These are phyloP conservation scores for Magnolia kwangsiensis DNA, from an alignment of 164 flowering plant genomes.

Conservation along the genomic window DNA sequence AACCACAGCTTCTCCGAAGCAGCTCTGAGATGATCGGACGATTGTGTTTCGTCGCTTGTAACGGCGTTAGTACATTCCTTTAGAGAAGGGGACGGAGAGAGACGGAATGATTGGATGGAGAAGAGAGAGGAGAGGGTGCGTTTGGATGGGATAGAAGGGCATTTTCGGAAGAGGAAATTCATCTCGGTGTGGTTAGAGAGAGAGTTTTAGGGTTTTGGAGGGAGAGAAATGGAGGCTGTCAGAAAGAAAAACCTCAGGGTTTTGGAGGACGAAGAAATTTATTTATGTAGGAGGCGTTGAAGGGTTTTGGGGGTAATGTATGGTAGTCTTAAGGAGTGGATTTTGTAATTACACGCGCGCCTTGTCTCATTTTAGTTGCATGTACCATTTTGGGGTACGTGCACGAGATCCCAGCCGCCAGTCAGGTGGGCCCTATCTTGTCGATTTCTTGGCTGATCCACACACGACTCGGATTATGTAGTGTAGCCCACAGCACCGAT, in stretches of 20 bases:
- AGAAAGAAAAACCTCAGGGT: background rate
- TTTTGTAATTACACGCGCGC: too few species aligned
- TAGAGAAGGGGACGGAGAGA: conserved; percentile 4
- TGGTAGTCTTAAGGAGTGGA: too few species aligned
- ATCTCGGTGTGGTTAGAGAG: background rate
- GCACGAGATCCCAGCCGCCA: too few species aligned
- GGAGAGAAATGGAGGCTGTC: background rate
- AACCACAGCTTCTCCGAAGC: background rate
- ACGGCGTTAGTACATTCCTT: background rate
- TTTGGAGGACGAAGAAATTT: background rate
- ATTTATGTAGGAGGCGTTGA: background rate
- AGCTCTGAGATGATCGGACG: background rate
- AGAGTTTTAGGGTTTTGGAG: background rate
- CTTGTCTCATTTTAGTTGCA: too few species aligned
- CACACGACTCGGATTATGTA: too few species aligned
- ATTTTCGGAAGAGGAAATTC: conserved; percentile 23
- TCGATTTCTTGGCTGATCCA: too few species aligned
- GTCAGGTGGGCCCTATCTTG: too few species aligned
- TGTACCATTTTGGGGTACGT: too few species aligned
- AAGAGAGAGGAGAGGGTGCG: conserved; percentile 22
- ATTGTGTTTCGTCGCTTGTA: background rate
- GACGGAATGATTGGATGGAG: conserved; percentile 14
- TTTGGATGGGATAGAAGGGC: conserved; percentile 19
- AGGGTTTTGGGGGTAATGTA: background rate
- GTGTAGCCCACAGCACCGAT: too few species aligned